Percentiles rank a stretch among this genome's conserved stretches.
phyloP scores from a whole-genome alignment of 2,329 filamentous ascomycete species.

The Botrytis aclada region DNA sequence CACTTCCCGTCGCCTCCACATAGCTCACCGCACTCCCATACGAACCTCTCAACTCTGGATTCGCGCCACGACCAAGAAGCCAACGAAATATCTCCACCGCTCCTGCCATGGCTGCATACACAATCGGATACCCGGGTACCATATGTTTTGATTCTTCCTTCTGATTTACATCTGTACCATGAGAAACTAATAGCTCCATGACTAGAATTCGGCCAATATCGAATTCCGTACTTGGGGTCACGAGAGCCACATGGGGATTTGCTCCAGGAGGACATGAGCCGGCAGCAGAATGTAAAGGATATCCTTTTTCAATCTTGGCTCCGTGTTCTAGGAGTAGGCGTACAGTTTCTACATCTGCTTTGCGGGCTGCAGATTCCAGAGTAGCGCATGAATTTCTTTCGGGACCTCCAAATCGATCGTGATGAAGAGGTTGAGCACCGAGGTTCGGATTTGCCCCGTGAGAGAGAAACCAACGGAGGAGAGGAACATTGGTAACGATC shows the following conservation, averaged over 20 bases:
- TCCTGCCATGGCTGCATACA: not conserved
- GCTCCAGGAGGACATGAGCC: not conserved
- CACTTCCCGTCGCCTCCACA: not conserved
- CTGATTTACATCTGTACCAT: not conserved
- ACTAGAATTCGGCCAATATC: not conserved
- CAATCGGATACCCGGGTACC: not conserved
- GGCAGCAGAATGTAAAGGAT: not conserved
- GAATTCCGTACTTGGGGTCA: not conserved
- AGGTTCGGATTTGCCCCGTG: not conserved
- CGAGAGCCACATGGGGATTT: not conserved
- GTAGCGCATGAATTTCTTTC: not conserved
- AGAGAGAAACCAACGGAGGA: not conserved
- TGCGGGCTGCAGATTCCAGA: not conserved
- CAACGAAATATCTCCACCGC: slow-evolving; percentile 4
- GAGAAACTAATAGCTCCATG: not conserved
- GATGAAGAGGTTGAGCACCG: not conserved
- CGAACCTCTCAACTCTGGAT: not conserved
- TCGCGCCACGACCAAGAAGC: slow-evolving; percentile 19
- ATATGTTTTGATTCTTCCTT: not conserved
- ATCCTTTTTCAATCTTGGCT: not conserved
- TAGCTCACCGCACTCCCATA: not conserved
- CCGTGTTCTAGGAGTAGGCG: not conserved
- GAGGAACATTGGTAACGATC: not conserved
- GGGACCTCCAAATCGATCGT: not conserved
- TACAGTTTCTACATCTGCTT: not conserved